A percentile compares a stretch with the other conserved stretches of the same genome.
Evolutionary conservation across 2,329 filamentous ascomycete genomes (phyloP).

Genomic region (Ophiostoma ips): DNA sequence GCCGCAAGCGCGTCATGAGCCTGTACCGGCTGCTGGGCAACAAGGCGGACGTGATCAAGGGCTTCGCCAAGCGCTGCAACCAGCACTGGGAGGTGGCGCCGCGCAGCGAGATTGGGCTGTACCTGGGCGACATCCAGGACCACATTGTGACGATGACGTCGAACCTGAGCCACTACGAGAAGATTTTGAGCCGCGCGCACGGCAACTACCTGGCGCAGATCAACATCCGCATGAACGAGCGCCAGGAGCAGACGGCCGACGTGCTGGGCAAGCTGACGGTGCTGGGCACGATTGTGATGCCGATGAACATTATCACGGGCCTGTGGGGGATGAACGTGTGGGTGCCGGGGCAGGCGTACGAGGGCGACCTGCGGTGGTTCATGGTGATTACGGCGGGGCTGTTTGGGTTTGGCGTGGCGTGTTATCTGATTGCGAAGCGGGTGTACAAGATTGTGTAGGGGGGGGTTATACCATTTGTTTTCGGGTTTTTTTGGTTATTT

Average conservation of each 20-base stretch:
- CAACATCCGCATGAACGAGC: constrained; percentile 97
- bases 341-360: constrained; percentile 80
- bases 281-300: constrained; percentile 87
- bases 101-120: constrained; percentile 89
- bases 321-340: constrained; percentile 98
- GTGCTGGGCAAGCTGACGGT: constrained; percentile 91
- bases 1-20: constrained; percentile 93
- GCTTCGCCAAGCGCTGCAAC: constrained; percentile 95
- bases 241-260: constrained; percentile 89
- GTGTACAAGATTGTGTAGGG: constrained; percentile 62
- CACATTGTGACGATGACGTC: constrained; percentile 98
- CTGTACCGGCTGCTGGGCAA: constrained; percentile 86
- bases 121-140: constrained; percentile 95
- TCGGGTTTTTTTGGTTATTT: no score
- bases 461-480: no score
- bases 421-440: constrained; percentile 71
- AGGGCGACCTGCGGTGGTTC: constrained; percentile 64
- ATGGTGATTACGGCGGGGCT: constrained; percentile 60
- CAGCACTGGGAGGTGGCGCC: constrained; percentile 96
- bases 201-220: constrained; percentile 98
- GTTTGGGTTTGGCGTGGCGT: constrained; percentile 62
- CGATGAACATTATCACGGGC: constrained; percentile 98
- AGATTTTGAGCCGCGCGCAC: constrained; percentile 80
- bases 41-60: constrained; percentile 98
- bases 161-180: constrained; percentile 91